phyloP scores from a whole-genome alignment of 23 red algal species.

The Chondrus crispus region DNA sequence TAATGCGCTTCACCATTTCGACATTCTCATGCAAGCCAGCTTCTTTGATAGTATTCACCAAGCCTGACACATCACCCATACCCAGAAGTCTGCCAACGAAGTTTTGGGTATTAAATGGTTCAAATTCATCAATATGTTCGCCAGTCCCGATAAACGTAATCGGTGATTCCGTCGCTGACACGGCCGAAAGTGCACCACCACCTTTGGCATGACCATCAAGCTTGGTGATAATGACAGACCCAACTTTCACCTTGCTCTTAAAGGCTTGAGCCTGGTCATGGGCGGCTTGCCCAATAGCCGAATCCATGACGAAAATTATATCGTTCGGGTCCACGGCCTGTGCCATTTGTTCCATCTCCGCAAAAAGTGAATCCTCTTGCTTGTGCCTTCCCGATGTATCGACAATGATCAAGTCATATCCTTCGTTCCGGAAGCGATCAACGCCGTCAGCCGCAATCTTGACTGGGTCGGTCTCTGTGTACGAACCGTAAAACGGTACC shows the following conservation, averaged over 20 bases:
- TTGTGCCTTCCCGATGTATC: conserved; percentile 98
- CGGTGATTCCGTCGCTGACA: conserved; percentile 83
- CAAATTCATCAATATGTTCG: conserved; percentile 98
- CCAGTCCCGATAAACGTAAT: conserved; percentile 97
- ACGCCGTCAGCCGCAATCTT: conserved; percentile 90
- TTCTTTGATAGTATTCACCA: conserved; percentile 93
- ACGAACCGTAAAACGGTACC: conserved; percentile 93
- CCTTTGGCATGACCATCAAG: conserved; percentile 96
- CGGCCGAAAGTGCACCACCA: conserved; percentile 92
- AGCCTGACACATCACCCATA: conserved; percentile 91
- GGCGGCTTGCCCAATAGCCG: conserved; percentile 93
- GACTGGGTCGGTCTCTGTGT: conserved; percentile 92
- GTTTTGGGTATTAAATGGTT: conserved; percentile 76
- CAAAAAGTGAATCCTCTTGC: conserved; percentile 93
- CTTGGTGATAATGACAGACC: conserved; percentile 96
- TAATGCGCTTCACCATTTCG: conserved; percentile 86
- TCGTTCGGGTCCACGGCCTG: conserved; percentile 67
- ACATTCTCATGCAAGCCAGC: conserved; percentile 86
- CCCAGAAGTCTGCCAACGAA: conserved; percentile 95
- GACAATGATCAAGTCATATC: conserved; percentile 91
- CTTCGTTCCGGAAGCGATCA: conserved; percentile 72
- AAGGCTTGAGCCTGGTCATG: conserved; percentile 96
- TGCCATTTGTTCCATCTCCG: conserved; percentile 97
- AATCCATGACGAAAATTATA: conserved; percentile 99
- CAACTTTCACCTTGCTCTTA: conserved; percentile 72